Base-by-base conservation (phyloP, 495 filamentous ascomycete genomes). In the Ramalina peruviana region DNA sequence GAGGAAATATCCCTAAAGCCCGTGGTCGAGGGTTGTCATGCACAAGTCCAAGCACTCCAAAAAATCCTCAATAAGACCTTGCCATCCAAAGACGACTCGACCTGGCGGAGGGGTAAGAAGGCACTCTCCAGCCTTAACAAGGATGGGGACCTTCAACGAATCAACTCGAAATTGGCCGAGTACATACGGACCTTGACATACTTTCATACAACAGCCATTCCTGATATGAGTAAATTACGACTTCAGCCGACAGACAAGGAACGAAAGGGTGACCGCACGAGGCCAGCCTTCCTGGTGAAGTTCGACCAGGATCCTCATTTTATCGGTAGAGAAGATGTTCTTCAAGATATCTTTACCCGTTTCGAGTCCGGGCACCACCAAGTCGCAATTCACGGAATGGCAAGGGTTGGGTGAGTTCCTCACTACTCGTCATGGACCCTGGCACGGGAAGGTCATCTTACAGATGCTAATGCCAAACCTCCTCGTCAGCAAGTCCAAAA, bases 401-500 rank as follows among this genome's bases (percentile, higher is more conserved):
- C 70, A n/a, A 71, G 72, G 5, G 62, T 75, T 42, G 72, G 73
- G 71, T 75, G 62, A 52, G 59, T 46, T 45, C 19, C 19, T 20
- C 19, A 20, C 19, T 20, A 20, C 19, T 17, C 9, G 15, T 0
- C 36, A 30, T 17, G 42, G 46, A 27, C 17, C 11, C 6, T 26
- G 9, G 37, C 41, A 36, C 21, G 17, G 33, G 15, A 12, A 45
- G 15, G 19, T 33, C 20, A 9, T 26, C 9, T 55, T 26, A 12
- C 19, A 40, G 4, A 25, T 6, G 23, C 12, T 33, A 11, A 10
- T 12, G 30, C 7, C 30, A 33, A 11, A 3, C 1, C 12, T 11
- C 30, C 5, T 33, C 12, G 12, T 33, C 50, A 76, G 70, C 11
- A 78, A 78, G 62, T 70, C 71, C 1, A 71, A 77, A 48, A 66